Base-by-base conservation (phyloP, 352 stramenopile genomes). In the Thalassiosira tumida region DNA sequence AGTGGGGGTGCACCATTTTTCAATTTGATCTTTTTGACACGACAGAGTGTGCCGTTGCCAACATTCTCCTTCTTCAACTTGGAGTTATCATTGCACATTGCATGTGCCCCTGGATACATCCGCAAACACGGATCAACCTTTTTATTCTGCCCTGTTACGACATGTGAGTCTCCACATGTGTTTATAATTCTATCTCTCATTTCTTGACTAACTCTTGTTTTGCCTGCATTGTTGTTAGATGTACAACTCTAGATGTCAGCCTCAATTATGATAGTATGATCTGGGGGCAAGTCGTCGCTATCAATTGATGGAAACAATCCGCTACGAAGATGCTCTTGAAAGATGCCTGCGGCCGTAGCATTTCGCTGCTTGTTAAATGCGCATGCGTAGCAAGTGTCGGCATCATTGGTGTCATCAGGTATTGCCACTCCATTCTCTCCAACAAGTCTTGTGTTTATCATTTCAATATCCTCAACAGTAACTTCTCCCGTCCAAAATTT, bases 401-500 rank as follows among this genome's bases (percentile, higher is more conserved):
- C 43, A 54, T 87, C 35, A 54, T 21, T 43, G 17, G n/a, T 31
- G 21, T 76, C 37, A 14, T 38, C 2, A 14, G 82, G 82, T 26
- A 89, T n/a, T 13, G 14, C 70, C 6, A 89, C 51, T 77, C 72
- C 59, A 70, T 82, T 69, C 26, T 54, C 40, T 35, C 54, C 73
- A 3, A 89, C 82, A n/a, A 84, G 5, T 65, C 73, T 59, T 59
- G 43, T 67, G 51, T 88, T 81, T 33, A 88, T 50, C 38, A 17
- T 54, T n/a, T 64, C 65, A 41, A 82, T 62, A 37, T 89, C 72
- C 1, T 88, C 37, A 40, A 37, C 54, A 35, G 81, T 83, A 2
- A 76, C 5, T 31, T 76, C 67, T 14, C 37, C 35, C n/a, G 33
- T 29, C 67, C 67, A 76, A n/a, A 76, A 26, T 33, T 51, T 24